Evolutionary conservation across 1,284 basidiomycete genomes (phyloP), one percentile per base, ranked within the genome.

Genomic region (Fomitiporia mediterranea): DNA sequence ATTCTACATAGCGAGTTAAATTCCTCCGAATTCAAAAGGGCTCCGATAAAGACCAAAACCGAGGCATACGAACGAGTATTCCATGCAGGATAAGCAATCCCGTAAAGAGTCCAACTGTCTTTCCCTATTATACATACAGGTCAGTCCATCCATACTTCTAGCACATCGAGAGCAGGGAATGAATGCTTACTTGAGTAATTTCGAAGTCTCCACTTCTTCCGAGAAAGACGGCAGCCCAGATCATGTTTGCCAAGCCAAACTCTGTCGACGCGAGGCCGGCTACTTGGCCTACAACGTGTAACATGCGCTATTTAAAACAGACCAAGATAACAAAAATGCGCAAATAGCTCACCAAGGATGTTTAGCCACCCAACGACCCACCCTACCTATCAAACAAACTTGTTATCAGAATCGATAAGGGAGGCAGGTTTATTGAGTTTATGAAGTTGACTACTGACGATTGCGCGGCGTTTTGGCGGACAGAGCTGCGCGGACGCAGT

Each of bases 311-410:
- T 46, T n/a, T 8, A 47, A 47, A 27, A 47, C 39, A 40, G 63
- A 56, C 35, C 28, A 59, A 37, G 43, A 47, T n/a, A n/a, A n/a
- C n/a, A n/a, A n/a, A n/a, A n/a, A n/a, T n/a, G 37, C 62, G 65
- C n/a, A 69, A 69, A 64, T 64, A 15, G 25, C 38, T 8, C 42
- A 75, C 91, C 92, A 9, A 95, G 82, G 44, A 93, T 82, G 68
- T 95, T 96, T 51, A 96, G 78, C 89, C 83, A 94, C 54, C 91
- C 91, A 44, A 89, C 88, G 15, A 91, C 71, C 86, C 85, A 89
- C 21, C 86, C 86, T 35, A 83, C 73, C 77, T 80, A 40, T 40
- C 17, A 60, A 30, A 32, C 38, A n/a, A 21, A 35, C 67, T 39
- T 55, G 15, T 48, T 28, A 43, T 37, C 40, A 54, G 8, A 50